Conservation (phyloP, 2,329 filamentous ascomycete genomes). For the Periglandula ipomoeae region DNA sequence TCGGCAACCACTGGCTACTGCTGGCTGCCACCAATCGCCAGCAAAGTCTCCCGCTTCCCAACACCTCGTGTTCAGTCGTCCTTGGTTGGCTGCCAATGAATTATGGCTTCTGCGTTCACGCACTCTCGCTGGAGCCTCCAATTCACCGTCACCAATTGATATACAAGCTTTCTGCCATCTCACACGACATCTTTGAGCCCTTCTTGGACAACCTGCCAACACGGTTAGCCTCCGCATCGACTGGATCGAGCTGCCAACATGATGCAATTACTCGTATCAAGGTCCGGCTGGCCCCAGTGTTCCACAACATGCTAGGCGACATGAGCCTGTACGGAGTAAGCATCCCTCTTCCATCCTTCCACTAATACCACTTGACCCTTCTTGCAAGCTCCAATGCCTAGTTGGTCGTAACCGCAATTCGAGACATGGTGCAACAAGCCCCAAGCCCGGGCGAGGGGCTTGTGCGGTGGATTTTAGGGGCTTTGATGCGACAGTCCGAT, state of each 20-base stretch:
- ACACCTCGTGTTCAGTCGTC: background rate
- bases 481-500: background rate
- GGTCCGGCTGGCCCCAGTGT: background rate
- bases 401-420: background rate
- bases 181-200: no score
- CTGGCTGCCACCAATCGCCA: background rate
- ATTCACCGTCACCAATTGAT: background rate
- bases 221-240: no score
- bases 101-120: background rate
- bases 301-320: background rate
- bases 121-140: background rate
- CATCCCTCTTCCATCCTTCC: background rate
- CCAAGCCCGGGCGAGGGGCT: background rate
- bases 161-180: background rate
- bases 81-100: background rate
- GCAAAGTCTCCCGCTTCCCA: background rate
- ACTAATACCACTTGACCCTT: background rate
- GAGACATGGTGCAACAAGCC: background rate
- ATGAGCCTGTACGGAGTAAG: background rate
- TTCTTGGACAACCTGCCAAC: no score
- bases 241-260: no score
- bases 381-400: background rate
- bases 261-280: background rate
- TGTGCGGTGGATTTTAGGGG: background rate
- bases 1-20: background rate